Evolutionary conservation across 2,329 filamentous ascomycete genomes (phyloP).

Genomic region (Ceratocystis diversiconidia): DNA sequence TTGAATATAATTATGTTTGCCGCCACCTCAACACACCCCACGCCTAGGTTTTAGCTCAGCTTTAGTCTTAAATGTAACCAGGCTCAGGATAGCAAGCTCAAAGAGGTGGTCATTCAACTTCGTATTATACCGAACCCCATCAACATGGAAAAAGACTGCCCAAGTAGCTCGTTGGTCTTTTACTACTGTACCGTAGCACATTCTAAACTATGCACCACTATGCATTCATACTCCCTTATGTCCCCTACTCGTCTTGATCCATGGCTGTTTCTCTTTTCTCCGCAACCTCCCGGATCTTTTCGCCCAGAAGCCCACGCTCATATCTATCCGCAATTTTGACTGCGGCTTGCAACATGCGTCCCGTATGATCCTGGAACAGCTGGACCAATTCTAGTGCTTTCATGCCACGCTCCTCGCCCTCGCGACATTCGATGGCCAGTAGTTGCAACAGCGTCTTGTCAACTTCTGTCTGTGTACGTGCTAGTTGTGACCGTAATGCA

Average conservation of each 20-base stretch:
- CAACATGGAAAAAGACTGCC: not conserved
- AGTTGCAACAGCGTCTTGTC: constrained; percentile 86
- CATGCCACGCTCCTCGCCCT: constrained; percentile 88
- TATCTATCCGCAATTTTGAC: constrained; percentile 80
- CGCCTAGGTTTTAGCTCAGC: not conserved
- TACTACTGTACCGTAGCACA: not conserved
- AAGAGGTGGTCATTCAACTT: not conserved
- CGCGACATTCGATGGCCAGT: constrained; percentile 76
- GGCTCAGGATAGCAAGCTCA: too few species aligned
- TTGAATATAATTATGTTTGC: not conserved
- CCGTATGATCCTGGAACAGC: constrained; percentile 70
- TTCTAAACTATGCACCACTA: not conserved
- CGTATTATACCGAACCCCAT: not conserved
- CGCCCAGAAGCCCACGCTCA: constrained; percentile 61
- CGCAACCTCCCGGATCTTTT: constrained; percentile 59
- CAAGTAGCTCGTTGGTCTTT: not conserved
- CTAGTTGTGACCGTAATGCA: constrained; percentile 51
- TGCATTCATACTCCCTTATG: not conserved
- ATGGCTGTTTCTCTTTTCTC: constrained; percentile 9
- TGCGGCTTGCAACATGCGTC: constrained; percentile 83
- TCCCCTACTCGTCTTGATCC: constrained; percentile 9
- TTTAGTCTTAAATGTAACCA: not conserved
- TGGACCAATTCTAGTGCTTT: constrained; percentile 81
- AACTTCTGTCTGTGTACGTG: constrained; percentile 63
- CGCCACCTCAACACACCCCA: not conserved